Base-by-base conservation (phyloP, 768 basidiomycete genomes). In the Myochromella boudieri region DNA sequence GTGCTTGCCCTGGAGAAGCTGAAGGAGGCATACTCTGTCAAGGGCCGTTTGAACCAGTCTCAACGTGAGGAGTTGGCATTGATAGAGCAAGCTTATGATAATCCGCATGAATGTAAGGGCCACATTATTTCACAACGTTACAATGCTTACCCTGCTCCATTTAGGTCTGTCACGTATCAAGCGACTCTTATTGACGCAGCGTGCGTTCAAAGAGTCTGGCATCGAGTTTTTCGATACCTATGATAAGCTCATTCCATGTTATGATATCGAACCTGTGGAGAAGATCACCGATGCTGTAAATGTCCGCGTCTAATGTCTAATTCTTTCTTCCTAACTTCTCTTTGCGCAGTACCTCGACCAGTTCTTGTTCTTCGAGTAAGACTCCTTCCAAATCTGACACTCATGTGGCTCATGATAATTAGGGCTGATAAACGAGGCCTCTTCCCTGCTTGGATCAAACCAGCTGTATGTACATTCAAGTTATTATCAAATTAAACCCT, bases 361-460 rank as follows among this genome's bases (percentile, higher is more conserved):
- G 69, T 98, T 97, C 83, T 68, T 99, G 44, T 97, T 93, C 81
- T 99, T 97, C 60, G 95, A 99, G 78, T 78, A 59, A 60, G 76
- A 58, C 10, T 22, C 0, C 15, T 28, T 10, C 14, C 17, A 5
- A 26, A 20, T 22, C 28, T 48, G 4, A 29, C 14, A 28, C 22
- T 0, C 31, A 37, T 4, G 24, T 37, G 17, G 37, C 46, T 57
- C 37, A 57, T 26, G 1, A 17, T 38, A 31, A 17, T 18, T 50
- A 79, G 77, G 64, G 93, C 94, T 17, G 97, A 99, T 71, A 98
- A 98, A 67, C 88, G 97, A 57, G 92, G 93, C 38, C 70, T 99
- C 18, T 98, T 98, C 85, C 97, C 97, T 9, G 84, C 93, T 1
- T 99, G 97, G 95, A 97, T 99, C 66, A 99, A 98, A 71, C 97